Evolutionary conservation across 2,329 filamentous ascomycete species (phyloP).

Genomic region (Colletotrichum paranaense): DNA sequence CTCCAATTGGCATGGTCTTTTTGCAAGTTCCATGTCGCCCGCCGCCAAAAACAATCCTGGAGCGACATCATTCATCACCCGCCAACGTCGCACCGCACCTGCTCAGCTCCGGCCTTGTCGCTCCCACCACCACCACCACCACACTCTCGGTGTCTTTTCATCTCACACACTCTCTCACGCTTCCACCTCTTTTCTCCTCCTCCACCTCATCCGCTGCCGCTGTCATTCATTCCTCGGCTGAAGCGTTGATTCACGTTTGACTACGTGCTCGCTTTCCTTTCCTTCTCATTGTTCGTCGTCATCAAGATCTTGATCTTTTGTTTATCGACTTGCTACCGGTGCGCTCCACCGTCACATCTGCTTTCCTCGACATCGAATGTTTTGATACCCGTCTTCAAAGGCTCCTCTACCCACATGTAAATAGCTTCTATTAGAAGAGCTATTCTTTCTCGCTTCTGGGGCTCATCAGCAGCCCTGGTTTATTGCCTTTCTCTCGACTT

Average conservation of each 20-base stretch:
- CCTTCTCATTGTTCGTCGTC: constrained; percentile 17
- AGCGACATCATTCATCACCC: constrained; percentile 31
- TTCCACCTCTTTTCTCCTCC: constrained; percentile 5
- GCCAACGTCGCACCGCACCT: neutral
- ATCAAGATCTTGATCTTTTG: constrained; percentile 7
- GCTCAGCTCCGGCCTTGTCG: neutral
- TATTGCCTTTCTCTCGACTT: neutral
- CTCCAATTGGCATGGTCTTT: constrained; percentile 12
- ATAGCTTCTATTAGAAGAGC: neutral
- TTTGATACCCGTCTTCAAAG: constrained; percentile 23
- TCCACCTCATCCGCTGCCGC: constrained; percentile 12
- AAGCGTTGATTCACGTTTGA: constrained; percentile 17
- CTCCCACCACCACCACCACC: constrained; percentile 3
- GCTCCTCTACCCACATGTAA: neutral
- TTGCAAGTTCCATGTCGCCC: neutral
- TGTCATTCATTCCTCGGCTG: constrained; percentile 32
- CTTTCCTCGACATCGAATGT: constrained; percentile 10
- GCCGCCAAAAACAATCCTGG: constrained; percentile 17
- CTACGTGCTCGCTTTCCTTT: constrained; percentile 13
- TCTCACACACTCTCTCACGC: constrained; percentile 1
- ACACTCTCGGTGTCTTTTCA: neutral
- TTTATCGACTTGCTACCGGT: constrained; percentile 1
- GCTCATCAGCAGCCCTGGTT: constrained; percentile 2
- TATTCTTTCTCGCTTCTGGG: neutral
- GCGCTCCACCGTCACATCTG: constrained; percentile 1